These are phyloP conservation scores for Epichloe coenophiala DNA, from an alignment of 2,329 filamentous ascomycete genomes.

Conservation along the genomic window DNA sequence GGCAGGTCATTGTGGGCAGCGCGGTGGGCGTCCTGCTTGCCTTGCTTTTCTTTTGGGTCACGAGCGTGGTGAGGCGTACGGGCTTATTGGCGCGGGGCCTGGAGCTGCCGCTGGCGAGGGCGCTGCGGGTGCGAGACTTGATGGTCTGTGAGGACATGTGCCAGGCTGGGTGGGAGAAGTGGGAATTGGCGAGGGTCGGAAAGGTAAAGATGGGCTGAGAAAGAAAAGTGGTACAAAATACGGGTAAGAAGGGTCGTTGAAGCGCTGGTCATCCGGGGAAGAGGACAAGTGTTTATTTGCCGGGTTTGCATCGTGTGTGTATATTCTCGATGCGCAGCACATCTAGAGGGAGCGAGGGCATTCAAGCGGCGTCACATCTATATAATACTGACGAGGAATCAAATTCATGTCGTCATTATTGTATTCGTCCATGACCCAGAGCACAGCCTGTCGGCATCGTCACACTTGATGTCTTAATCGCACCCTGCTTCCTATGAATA, in stretches of 20 bases:
- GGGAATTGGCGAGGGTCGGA: constrained; percentile 44
- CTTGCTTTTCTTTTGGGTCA: constrained; percentile 64
- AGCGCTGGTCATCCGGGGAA: too few relatives aligned
- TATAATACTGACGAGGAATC: neutral
- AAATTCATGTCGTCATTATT: neutral
- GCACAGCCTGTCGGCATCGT: too few relatives aligned
- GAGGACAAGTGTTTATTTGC: too few relatives aligned
- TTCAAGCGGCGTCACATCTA: too few relatives aligned
- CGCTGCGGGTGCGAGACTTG: constrained; percentile 67
- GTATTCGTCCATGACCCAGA: too few relatives aligned
- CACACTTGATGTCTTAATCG: too few relatives aligned
- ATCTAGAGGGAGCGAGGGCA: too few relatives aligned
- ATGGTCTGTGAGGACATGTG: constrained; percentile 78
- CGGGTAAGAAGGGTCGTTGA: too few relatives aligned
- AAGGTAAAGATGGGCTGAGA: constrained; percentile 12
- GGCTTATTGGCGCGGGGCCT: constrained; percentile 64
- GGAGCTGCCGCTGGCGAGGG: constrained; percentile 48
- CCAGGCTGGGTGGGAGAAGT: constrained; percentile 88
- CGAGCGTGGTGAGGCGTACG: constrained; percentile 47
- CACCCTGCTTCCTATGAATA: too few relatives aligned
- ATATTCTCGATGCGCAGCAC: too few relatives aligned
- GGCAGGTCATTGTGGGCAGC: constrained; percentile 74
- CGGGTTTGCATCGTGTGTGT: too few relatives aligned
- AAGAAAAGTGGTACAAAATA: neutral
- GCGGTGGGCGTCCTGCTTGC: constrained; percentile 59